Evolutionary conservation across 768 basidiomycete species (phyloP), one percentile per base, ranked within the genome.

Genomic region (Serendipita sp.): DNA sequence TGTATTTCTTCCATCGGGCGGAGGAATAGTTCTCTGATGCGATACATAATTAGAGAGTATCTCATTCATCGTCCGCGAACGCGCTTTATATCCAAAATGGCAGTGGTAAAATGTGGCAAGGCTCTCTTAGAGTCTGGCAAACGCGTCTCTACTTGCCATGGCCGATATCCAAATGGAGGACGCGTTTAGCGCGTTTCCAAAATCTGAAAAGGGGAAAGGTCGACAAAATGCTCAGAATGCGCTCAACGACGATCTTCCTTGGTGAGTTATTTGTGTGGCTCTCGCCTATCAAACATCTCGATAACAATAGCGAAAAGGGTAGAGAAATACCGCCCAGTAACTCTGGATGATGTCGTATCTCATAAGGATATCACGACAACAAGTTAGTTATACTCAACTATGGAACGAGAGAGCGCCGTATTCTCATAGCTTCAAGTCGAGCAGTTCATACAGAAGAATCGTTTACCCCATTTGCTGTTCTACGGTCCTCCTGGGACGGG

Each of bases 401-500:
- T 60, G 48, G 33, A 46, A 52, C 44, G 16, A 33, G 50, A 53
- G 55, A 43, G 45, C 46, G 11, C 29, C 18, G 16, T 6, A 15
- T 36, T 16, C 40, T 40, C 40, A 40, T 40, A 6, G 6, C 40
- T 40, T 40, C 40, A 69, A 99, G 95, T 99, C 74, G 92, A 96
- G 73, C 87, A 86, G 72, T 98, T 99, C 73, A 96, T 99, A 67
- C 86, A 91, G 69, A 91, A 91, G 74, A 95, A 94, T 68, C 79
- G 94, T 62, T 72, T 99, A 27, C 96, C 96, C 0, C 96, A 99
- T 74, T 78, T 99, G 33, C 78, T 99, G 62, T 92, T 99, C 74
- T 99, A 99, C 70, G 96, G 96, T 0, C 96, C 96, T 37, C 96
- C 96, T 10, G 96, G 95, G 10, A 99, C 96, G 0, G 96, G 96